Conservation (phyloP, 495 filamentous ascomycete genomes). For the Neurospora intermedia region DNA sequence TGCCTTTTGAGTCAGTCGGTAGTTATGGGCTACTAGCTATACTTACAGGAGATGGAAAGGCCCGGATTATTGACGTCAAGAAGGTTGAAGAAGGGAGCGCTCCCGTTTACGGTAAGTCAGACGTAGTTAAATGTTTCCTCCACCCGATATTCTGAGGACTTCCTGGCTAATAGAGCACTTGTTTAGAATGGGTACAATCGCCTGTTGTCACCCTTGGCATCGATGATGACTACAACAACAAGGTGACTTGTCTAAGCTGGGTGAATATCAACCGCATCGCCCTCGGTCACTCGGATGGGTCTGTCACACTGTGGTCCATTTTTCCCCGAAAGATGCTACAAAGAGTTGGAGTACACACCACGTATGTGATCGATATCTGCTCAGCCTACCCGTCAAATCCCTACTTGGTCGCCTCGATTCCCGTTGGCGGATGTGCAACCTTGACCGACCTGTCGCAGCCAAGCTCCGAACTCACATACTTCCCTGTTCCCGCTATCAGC, state of each 20-base stretch:
- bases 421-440: slow-evolving; percentile 34
- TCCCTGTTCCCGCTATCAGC: slow-evolving; percentile 31
- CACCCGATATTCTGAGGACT: not conserved
- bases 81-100: slow-evolving; percentile 12
- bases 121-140: not conserved
- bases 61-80: slow-evolving; percentile 30
- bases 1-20: slow-evolving; percentile 18
- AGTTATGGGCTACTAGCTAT: slow-evolving; percentile 25
- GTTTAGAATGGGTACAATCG: slow-evolving; percentile 27
- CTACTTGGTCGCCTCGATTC: slow-evolving; percentile 33
- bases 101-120: slow-evolving; percentile 24
- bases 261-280: slow-evolving; percentile 36
- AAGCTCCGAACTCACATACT: slow-evolving; percentile 35
- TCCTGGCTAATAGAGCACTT: not conserved
- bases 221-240: slow-evolving; percentile 29
- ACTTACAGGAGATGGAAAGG: slow-evolving; percentile 31
- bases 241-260: slow-evolving; percentile 38
- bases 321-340: slow-evolving; percentile 27
- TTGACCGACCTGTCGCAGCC: slow-evolving; percentile 35
- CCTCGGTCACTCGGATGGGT: slow-evolving; percentile 37
- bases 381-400: slow-evolving; percentile 37
- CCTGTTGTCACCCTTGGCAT: slow-evolving; percentile 31
- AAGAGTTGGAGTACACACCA: slow-evolving; percentile 31
- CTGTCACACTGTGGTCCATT: slow-evolving; percentile 38
- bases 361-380: slow-evolving; percentile 35